Base-by-base conservation (phyloP, 2,329 filamentous ascomycete species). In the Colletotrichum tropicale region DNA sequence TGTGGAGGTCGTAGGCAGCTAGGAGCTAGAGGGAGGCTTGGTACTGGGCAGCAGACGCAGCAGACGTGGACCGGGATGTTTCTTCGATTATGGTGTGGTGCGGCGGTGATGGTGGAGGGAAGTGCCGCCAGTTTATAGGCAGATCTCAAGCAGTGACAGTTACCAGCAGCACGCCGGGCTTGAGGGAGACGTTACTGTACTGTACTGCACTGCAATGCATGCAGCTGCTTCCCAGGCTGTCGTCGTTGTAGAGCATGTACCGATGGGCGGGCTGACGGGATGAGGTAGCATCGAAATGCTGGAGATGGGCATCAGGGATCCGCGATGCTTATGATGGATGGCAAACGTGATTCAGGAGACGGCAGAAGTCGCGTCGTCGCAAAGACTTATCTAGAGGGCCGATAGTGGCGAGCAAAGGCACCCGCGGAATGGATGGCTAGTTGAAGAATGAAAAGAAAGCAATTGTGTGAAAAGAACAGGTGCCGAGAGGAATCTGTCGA, bases 51-150 rank as follows among this genome's bases (percentile, higher is more conserved):
- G 67, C 24, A 71, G 61, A 61, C 61, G 52, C 66, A 56, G 48
- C 70, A 74, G 66, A 32, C 61, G 24, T 52, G 62, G 43, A 68
- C 73, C 64, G 64, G 73, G 73, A 75, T 75, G 56, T 68, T 75
- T 67, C 62, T 75, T 34, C 48, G 62, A 56, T 72, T 67, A 34
- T 67, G 69, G 73, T 75, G 62, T 61, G 62, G 70, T 64, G 69
- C 64, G 21, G 56, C 36, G 64, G 32, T 64, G 70, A 74, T 30
- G 73, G 32, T 36, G 64, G 64, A 73, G 70, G 73, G 26, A 73
- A 21, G 64, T n/a, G 70, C n/a, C 16, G 32, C 13, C 62, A 21
- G 70, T 36, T 68, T 58, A 65, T 73, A 65, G 73, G 73, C 28
- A 73, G 73, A 60, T 48, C 55, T 60, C 28, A 13, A 21, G 28